Conservation (phyloP, 441 rosid genomes). For the Populus hybrid region DNA sequence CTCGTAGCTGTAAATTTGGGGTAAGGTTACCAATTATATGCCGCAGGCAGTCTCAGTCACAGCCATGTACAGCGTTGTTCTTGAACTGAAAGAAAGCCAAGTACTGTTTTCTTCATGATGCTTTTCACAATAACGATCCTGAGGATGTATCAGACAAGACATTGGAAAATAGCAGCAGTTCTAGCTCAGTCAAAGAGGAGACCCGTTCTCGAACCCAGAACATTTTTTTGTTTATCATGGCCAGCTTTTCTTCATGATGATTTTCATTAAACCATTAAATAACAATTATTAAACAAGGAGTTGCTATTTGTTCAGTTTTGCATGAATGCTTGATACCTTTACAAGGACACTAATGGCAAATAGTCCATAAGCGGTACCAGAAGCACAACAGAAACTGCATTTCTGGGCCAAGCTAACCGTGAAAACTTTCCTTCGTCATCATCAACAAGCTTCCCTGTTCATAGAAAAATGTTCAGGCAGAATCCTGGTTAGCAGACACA, state of each 20-base stretch:
- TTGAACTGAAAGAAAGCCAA: slow-evolving; percentile 33
- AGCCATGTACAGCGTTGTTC: slow-evolving; percentile 52
- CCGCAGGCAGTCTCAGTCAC: slow-evolving; percentile 45
- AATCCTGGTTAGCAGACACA: slow-evolving; percentile 11
- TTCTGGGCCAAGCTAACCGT: slow-evolving; percentile 85
- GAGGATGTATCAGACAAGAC: neutral
- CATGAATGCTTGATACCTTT: slow-evolving; percentile 43
- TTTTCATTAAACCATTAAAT: neutral
- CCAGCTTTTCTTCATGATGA: neutral
- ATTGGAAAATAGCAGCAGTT: neutral
- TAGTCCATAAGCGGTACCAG: slow-evolving; percentile 91
- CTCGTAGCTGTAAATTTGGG: slow-evolving; percentile 43
- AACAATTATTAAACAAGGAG: neutral
- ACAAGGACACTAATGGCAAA: slow-evolving; percentile 89
- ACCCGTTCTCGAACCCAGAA: neutral
- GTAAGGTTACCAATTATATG: slow-evolving; percentile 40
- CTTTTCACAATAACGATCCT: neutral
- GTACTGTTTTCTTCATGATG: neutral
- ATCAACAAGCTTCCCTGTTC: slow-evolving; percentile 84
- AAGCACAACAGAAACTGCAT: slow-evolving; percentile 88
- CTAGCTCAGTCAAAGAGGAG: neutral
- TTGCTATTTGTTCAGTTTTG: too few species aligned
- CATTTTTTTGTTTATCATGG: neutral
- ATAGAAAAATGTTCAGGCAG: slow-evolving; percentile 10
- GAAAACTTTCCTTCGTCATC: slow-evolving; percentile 92